Evolutionary conservation across 805 yeast genomes (phyloP).

Genomic region (Metschnikowia kunwiensis): DNA sequence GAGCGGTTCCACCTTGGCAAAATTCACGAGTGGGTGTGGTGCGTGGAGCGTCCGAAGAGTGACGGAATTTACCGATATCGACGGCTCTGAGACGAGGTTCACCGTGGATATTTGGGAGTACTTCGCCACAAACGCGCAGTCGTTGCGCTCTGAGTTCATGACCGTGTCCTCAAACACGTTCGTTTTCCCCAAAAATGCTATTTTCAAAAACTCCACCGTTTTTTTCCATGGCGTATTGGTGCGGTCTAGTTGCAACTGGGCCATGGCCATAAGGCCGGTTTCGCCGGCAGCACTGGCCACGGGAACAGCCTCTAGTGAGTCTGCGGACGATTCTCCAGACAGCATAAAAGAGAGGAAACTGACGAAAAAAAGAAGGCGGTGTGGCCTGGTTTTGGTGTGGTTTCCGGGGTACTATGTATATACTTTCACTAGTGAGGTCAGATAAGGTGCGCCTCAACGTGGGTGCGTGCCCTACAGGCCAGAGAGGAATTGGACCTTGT

Average conservation of each 20-base stretch:
- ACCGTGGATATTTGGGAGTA: slow-evolving; percentile 41
- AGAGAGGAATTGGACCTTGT: too few relatives aligned
- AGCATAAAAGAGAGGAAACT: not conserved
- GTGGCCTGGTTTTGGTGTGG: too few relatives aligned
- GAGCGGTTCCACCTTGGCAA: slow-evolving; percentile 17
- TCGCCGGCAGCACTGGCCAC: slow-evolving; percentile 7
- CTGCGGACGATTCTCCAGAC: slow-evolving; percentile 1
- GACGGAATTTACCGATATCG: slow-evolving; percentile 28
- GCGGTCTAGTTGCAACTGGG: slow-evolving; percentile 12
- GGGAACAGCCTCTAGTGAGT: not conserved
- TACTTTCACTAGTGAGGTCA: too few relatives aligned
- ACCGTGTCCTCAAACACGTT: slow-evolving; percentile 44
- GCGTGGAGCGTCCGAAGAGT: slow-evolving; percentile 43
- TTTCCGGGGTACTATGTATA: too few relatives aligned
- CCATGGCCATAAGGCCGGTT: slow-evolving; percentile 5
- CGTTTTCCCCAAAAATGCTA: slow-evolving; percentile 20
- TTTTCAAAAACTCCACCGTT: slow-evolving; percentile 26
- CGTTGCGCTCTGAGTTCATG: slow-evolving; percentile 46
- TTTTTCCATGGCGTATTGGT: slow-evolving; percentile 24
- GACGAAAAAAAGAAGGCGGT: too few relatives aligned
- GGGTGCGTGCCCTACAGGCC: too few relatives aligned
- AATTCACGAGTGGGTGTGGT: slow-evolving; percentile 46
- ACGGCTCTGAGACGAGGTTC: slow-evolving; percentile 22
- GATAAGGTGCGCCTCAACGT: too few relatives aligned
- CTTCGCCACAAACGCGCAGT: slow-evolving; percentile 52